Conservation (phyloP, 495 filamentous ascomycete species). For the Niebla homalea region DNA sequence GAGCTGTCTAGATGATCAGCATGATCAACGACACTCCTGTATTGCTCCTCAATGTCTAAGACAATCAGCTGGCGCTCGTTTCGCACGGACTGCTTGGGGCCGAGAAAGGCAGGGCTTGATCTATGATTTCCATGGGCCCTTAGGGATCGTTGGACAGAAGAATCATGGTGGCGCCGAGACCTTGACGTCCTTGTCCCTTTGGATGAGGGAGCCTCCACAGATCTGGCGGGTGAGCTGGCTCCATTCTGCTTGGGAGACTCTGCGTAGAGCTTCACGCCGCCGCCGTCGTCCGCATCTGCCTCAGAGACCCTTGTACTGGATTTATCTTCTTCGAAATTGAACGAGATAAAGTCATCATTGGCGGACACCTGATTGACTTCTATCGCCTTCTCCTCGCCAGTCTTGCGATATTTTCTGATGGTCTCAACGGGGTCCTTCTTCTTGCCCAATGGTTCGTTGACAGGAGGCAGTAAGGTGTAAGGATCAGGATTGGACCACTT, state of each 20-base stretch:
- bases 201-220: not conserved
- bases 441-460: conserved; percentile 48
- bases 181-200: not conserved
- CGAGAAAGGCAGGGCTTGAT: too few species aligned
- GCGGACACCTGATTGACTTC: conserved; percentile 41
- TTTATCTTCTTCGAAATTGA: conserved; percentile 40
- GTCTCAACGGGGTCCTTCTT: conserved; percentile 73
- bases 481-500: conserved; percentile 93
- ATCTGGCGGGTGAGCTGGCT: not conserved
- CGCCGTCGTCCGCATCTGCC: not conserved
- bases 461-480: conserved; percentile 69
- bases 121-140: too few species aligned
- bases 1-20: conserved; percentile 21
- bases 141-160: not conserved
- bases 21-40: not conserved
- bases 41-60: not conserved
- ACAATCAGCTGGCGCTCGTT: not conserved
- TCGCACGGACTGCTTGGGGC: not conserved
- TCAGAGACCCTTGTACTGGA: not conserved
- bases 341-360: conserved; percentile 75
- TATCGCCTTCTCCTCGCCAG: conserved; percentile 23
- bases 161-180: not conserved
- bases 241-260: conserved; percentile 13
- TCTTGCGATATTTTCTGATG: conserved; percentile 70
- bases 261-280: conserved; percentile 10